Conservation (phyloP, 202 grass and related monocot genomes). For the Panicum virgatum region DNA sequence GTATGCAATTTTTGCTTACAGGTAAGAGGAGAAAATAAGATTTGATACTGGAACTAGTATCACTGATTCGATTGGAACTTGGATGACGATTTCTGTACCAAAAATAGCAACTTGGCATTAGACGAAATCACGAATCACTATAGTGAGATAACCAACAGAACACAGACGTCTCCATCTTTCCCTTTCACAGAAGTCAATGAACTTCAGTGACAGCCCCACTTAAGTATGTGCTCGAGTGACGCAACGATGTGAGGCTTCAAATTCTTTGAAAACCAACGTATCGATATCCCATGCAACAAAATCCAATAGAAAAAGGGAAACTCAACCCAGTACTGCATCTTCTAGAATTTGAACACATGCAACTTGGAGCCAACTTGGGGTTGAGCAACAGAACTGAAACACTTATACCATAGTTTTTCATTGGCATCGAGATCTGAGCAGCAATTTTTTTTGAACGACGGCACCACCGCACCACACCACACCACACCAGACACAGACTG, state of each 20-base stretch:
- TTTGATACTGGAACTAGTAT: neutral
- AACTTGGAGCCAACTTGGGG: too few species aligned
- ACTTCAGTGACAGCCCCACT: conserved; percentile 12
- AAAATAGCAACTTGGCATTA: neutral
- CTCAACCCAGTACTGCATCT: too few species aligned
- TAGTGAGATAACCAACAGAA: neutral
- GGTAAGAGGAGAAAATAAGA: neutral
- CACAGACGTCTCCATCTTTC: neutral
- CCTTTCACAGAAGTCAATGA: conserved; percentile 14
- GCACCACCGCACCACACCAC: too few species aligned
- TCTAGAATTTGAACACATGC: too few species aligned
- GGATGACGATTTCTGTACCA: neutral
- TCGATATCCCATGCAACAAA: neutral
- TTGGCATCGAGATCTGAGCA: too few species aligned
- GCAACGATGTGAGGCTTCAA: neutral
- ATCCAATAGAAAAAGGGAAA: neutral
- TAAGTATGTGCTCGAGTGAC: neutral
- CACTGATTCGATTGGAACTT: neutral
- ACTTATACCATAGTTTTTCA: too few species aligned
- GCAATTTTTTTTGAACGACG: too few species aligned
- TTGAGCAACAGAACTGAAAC: too few species aligned
- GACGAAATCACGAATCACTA: neutral
- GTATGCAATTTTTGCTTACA: neutral
- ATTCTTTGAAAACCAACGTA: neutral
- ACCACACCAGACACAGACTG: too few species aligned